phyloP scores from a whole-genome alignment of 2,329 filamentous ascomycete genomes.

The Aspergillus sp. region DNA sequence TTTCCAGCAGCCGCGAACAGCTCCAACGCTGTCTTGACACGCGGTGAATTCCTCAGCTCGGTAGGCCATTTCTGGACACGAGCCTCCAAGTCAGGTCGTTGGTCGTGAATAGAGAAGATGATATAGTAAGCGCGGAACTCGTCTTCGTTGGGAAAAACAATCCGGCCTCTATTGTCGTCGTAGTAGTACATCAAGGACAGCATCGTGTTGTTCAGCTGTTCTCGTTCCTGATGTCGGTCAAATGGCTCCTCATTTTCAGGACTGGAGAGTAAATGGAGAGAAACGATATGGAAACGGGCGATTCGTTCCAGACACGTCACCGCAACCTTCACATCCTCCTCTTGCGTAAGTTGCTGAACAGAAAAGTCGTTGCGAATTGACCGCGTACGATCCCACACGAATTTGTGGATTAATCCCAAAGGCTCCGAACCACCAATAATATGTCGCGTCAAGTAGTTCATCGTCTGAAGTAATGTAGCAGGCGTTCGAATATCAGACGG shows the following conservation, averaged over 20 bases:
- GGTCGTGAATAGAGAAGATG: conserved; percentile 58
- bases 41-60: conserved; percentile 54
- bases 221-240: conserved; percentile 63
- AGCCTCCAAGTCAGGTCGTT: conserved; percentile 60
- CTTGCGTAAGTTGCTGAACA: conserved; percentile 62
- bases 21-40: conserved; percentile 61
- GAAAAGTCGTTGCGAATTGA: conserved; percentile 69
- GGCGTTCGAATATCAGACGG: conserved; percentile 68
- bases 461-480: conserved; percentile 49
- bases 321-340: conserved; percentile 60
- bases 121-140: conserved; percentile 69
- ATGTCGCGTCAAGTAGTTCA: conserved; percentile 54
- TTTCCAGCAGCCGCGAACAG: conserved; percentile 62
- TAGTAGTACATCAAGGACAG: conserved; percentile 66
- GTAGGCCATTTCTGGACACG: conserved; percentile 61
- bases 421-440: conserved; percentile 56
- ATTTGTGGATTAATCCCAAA: conserved; percentile 61
- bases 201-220: conserved; percentile 67
- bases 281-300: conserved; percentile 66
- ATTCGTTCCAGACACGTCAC: conserved; percentile 67
- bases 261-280: conserved; percentile 62
- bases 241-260: conserved; percentile 58
- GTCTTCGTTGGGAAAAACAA: conserved; percentile 61
- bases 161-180: conserved; percentile 56
- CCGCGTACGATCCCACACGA: conserved; percentile 69